A percentile compares a stretch with the other conserved stretches of the same genome.
phyloP scores from a whole-genome alignment of 768 basidiomycete species.

The Boletus edulis region DNA sequence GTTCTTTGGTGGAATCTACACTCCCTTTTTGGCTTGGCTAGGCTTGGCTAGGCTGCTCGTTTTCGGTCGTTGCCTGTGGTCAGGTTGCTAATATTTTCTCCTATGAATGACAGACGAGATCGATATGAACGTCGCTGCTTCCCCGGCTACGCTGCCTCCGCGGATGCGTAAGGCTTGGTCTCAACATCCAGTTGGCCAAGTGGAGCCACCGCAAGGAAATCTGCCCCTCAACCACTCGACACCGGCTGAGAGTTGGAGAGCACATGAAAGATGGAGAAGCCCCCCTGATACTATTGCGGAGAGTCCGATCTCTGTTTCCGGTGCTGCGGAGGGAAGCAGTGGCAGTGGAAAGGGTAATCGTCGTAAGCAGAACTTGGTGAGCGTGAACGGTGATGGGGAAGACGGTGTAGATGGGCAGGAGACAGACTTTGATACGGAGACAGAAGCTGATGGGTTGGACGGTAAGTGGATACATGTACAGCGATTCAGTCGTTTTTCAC shows the following conservation, averaged over 20 bases:
- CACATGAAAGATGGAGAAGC: conserved; percentile 24
- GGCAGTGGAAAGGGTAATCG: background rate
- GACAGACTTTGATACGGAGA: conserved; percentile 33
- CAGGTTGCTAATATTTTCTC: background rate
- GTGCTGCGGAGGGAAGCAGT: conserved; percentile 1
- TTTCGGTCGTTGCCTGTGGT: background rate
- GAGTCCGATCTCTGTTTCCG: conserved; percentile 15
- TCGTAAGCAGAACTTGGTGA: background rate
- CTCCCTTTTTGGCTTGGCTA: background rate
- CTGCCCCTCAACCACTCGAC: background rate
- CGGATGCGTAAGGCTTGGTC: conserved; percentile 57
- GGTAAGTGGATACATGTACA: conserved; percentile 14
- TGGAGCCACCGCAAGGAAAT: conserved; percentile 6
- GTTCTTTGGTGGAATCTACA: background rate
- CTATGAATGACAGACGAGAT: conserved; percentile 1
- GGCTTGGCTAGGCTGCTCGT: background rate
- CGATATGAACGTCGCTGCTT: conserved; percentile 16
- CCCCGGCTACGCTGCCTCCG: conserved; percentile 45
- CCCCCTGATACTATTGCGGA: conserved; percentile 18
- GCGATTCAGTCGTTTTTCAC: background rate
- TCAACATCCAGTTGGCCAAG: conserved; percentile 5
- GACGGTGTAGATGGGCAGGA: conserved; percentile 25
- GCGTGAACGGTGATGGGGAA: conserved; percentile 7
- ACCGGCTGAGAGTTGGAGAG: conserved; percentile 7
- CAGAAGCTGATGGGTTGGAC: conserved; percentile 24